phyloP scores from a whole-genome alignment of 768 basidiomycete species.

The Suillus discolor region DNA sequence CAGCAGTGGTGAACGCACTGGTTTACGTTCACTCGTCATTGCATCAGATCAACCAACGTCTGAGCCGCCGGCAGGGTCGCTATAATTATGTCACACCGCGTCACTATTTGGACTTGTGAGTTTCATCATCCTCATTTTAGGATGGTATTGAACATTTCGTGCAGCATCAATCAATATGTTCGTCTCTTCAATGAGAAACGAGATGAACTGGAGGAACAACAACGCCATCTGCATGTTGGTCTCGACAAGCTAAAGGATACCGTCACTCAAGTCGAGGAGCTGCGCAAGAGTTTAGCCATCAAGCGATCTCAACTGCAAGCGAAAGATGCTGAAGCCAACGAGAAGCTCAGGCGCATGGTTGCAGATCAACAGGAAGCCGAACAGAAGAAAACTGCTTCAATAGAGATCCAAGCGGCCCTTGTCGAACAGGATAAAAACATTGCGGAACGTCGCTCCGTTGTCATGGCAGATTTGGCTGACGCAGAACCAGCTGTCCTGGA shows the following conservation, averaged over 20 bases:
- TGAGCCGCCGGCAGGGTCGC: conserved; percentile 92
- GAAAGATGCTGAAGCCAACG: conserved; percentile 95
- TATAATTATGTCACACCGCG: conserved; percentile 97
- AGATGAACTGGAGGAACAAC: conserved; percentile 97
- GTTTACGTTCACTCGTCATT: conserved; percentile 91
- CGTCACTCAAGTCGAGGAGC: conserved; percentile 94
- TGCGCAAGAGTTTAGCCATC: conserved; percentile 91
- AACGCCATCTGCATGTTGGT: conserved; percentile 96
- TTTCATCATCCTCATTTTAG: conserved; percentile 18
- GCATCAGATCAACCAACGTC: conserved; percentile 84
- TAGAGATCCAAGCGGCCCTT: conserved; percentile 92
- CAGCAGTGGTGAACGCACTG: conserved; percentile 90
- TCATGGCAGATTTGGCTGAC: conserved; percentile 94
- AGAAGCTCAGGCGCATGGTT: conserved; percentile 97
- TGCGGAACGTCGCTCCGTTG: conserved; percentile 82
- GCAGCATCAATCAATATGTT: conserved; percentile 96
- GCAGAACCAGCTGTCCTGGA: conserved; percentile 97
- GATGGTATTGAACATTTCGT: conserved; percentile 16
- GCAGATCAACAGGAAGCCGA: conserved; percentile 98
- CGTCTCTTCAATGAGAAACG: conserved; percentile 94
- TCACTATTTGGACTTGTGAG: conserved; percentile 98
- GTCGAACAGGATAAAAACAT: conserved; percentile 91
- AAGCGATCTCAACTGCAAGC: conserved; percentile 92
- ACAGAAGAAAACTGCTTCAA: conserved; percentile 95
- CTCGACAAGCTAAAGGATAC: conserved; percentile 96